Percentiles rank a stretch among this genome's conserved stretches.
Conservation (phyloP, 306 rosid species). For the Pachyrhizus erosus region DNA sequence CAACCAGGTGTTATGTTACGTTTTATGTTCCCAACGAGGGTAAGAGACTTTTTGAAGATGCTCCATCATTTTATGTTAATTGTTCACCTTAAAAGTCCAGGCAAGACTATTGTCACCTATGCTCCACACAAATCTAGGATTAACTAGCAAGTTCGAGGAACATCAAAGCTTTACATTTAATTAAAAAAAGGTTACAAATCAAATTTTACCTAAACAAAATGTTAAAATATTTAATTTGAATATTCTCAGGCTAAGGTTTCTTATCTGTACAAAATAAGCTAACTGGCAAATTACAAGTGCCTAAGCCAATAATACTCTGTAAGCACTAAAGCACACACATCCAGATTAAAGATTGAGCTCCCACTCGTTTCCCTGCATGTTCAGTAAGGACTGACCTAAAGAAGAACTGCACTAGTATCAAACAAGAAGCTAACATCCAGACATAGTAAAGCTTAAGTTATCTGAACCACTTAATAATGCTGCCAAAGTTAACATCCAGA, state of each 20-base stretch:
- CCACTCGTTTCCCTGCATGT: constrained; percentile 16
- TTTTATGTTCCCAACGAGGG: constrained; percentile 1
- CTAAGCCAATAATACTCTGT: constrained; percentile 38
- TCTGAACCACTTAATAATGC: constrained; percentile 23
- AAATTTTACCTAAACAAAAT: constrained; percentile 32
- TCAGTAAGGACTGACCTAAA: constrained; percentile 9
- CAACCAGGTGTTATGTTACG: not conserved
- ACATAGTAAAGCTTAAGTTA: constrained; percentile 13
- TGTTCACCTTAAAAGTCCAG: constrained; percentile 2
- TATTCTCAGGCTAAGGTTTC: constrained; percentile 41
- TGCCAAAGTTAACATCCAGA: constrained; percentile 6
- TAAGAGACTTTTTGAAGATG: not conserved
- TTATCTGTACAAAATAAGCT: constrained; percentile 45
- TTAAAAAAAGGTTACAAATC: constrained; percentile 23
- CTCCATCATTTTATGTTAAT: not conserved
- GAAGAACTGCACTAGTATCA: constrained; percentile 37
- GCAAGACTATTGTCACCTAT: not conserved
- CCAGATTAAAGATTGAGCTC: constrained; percentile 26
- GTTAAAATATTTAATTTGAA: constrained; percentile 15
- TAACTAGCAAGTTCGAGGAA: constrained; percentile 34
- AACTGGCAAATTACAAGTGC: constrained; percentile 21
- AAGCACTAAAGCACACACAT: constrained; percentile 35
- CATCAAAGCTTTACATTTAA: constrained; percentile 38
- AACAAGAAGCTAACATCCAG: constrained; percentile 15
- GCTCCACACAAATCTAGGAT: not conserved